Evolutionary conservation across 176 grass and related monocot species (phyloP).

Genomic region (Triticum aestivum): IWGSC_CS_RefSeq_v2.1 NC_057812.1:195487526-195488025

Average conservation of each 20-base stretch:
- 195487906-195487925: slow-evolving; percentile 76
- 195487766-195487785: too few relatives aligned
- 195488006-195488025: slow-evolving; percentile 1
- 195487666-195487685: slow-evolving; percentile 62
- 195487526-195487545: slow-evolving; percentile 40
- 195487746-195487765: background rate
- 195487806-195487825: too few relatives aligned
- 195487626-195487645: background rate
- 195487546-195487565: slow-evolving; percentile 65
- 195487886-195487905: slow-evolving; percentile 89
- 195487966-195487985: background rate
- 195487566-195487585: slow-evolving; percentile 80
- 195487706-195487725: slow-evolving; percentile 46
- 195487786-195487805: too few relatives aligned
- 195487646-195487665: slow-evolving; percentile 1
- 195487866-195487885: slow-evolving; percentile 51
- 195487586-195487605: slow-evolving; percentile 17
- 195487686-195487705: slow-evolving; percentile 62
- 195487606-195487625: background rate
- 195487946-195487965: slow-evolving; percentile 38
- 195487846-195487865: background rate
- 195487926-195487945: slow-evolving; percentile 81
- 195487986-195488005: background rate
- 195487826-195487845: too few relatives aligned
- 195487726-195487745: slow-evolving; percentile 39